Base-by-base conservation (phyloP, 2,329 filamentous ascomycete genomes). In the Fragosphaeria purpurea region DNA sequence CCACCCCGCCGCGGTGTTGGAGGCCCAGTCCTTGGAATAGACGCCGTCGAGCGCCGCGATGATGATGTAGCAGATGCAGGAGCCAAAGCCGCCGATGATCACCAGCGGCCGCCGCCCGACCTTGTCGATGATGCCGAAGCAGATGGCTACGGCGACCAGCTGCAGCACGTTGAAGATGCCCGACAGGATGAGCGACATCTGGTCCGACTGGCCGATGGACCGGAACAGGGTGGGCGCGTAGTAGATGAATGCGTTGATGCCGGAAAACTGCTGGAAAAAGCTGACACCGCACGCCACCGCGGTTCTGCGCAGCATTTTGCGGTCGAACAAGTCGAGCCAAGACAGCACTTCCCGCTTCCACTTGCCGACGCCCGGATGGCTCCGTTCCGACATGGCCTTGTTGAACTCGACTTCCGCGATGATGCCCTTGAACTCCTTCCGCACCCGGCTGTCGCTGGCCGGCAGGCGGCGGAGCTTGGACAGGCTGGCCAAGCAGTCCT, bases 51-150 rank as follows among this genome's bases (percentile, higher is more conserved):
- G 42, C 7, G 22, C 30, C 8, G 42, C 42, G n/a, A 44, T 44
- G 42, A 44, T 44, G 7, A 32, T 33, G 12, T 44, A 44, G 42
- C 42, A 44, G 6, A 44, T 44, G 42, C 42, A 44, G 66, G 63
- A 50, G 75, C 60, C 46, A 62, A 55, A 52, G 59, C 62, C 39
- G 60, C 49, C 32, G 61, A 63, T 7, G 57, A 65, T 48, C 84
- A 68, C 10, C 48, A 86, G 70, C 37, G 71, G 70, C 4, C 82
- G 71, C n/a, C 83, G 74, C 5, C 79, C 80, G 22, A 75, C 73
- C 2, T 72, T 70, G 63, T 75, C 72, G 48, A 75, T 73, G 44
- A 60, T 52, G 48, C 63, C 70, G 67, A 68, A 75, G 30, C 79
- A 79, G 2, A 70, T 70, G 0, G 74, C 79, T 4, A 77, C 77